Evolutionary conservation across 129 eudicot species (phyloP).

Genomic region (Helichrysum umbraculigerum): DNA sequence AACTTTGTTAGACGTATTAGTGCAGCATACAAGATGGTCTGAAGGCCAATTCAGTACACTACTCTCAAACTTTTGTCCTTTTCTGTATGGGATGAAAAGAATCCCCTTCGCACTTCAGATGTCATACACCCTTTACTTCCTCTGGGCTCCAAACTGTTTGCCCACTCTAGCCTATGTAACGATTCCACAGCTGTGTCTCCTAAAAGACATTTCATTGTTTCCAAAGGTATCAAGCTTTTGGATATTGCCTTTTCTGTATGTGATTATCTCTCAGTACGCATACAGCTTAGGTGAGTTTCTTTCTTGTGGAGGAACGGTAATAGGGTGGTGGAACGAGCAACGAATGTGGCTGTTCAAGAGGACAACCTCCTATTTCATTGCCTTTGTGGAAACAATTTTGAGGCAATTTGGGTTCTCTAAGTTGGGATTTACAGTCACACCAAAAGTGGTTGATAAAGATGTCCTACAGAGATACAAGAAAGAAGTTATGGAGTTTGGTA

Average conservation of each 20-base stretch:
- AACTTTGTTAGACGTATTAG: constrained; percentile 9
- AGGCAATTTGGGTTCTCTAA: constrained; percentile 3
- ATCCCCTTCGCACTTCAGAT: constrained; percentile 20
- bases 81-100: constrained; percentile 7
- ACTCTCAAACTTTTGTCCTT: constrained; percentile 22
- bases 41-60: constrained; percentile 21
- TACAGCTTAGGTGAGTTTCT: constrained; percentile 27
- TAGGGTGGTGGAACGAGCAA: constrained; percentile 24
- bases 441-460: constrained; percentile 10
- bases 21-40: constrained; percentile 27
- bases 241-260: constrained; percentile 19
- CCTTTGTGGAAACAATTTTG: constrained; percentile 2
- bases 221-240: constrained; percentile 18
- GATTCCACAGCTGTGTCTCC: constrained; percentile 17
- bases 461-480: constrained; percentile 20
- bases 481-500: constrained; percentile 23
- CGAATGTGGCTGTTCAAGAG: constrained; percentile 21
- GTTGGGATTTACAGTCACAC: constrained; percentile 17
- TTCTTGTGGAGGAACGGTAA: constrained; percentile 14
- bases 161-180: constrained; percentile 6
- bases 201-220: constrained; percentile 13
- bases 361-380: constrained; percentile 16
- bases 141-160: constrained; percentile 18
- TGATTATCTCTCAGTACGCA: constrained; percentile 18
- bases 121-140: constrained; percentile 22